Base-by-base conservation (phyloP, 2,329 filamentous ascomycete genomes). In the Phaeomoniella chlamydospora region DNA sequence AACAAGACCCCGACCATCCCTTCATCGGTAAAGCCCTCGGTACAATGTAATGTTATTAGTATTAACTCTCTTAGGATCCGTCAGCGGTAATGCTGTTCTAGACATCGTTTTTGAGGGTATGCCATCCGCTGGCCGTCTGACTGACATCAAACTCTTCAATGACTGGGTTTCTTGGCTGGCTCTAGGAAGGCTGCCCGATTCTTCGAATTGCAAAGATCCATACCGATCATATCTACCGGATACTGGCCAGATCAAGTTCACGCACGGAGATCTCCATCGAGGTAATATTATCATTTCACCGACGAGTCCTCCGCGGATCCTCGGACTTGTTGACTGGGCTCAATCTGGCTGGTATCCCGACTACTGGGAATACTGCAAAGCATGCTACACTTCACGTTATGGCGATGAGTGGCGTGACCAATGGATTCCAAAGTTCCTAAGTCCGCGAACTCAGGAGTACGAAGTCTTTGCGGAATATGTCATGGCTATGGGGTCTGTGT, bases 301-400 rank as follows among this genome's bases (percentile, higher is more conserved):
- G 34, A 15, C 34, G 10, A 22, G 18, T 36, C 44, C 46, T 0
- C 29, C 36, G 14, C 46, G 39, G 4, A 15, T 54, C 14, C 33
- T 55, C 29, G 43, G 45, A 2, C 19, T 56, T 10, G 42, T 57
- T 10, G 51, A 55, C 35, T 56, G 51, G 52, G 38, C 37, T 2
- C 50, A 55, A 35, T 39, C 47, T 10, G 53, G 51, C 2, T 56
- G 51, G 51, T 52, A 54, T 36, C 52, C 50, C 1, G 49, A 52
- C 15, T 56, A 54, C 16, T 55, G 48, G 52, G 52, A 54, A 31
- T 55, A 51, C 31, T 55, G 49, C 31, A 56, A 54, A 33, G 43
- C 50, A 3, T 33, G 42, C 3, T 55, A 49, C 37, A 53, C 50
- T 15, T 39, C 39, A 3, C 19, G 35, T 2, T 45, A 38, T 31